Conservation (phyloP, 179 eudicot species). For the Carnegiea gigantea region DNA sequence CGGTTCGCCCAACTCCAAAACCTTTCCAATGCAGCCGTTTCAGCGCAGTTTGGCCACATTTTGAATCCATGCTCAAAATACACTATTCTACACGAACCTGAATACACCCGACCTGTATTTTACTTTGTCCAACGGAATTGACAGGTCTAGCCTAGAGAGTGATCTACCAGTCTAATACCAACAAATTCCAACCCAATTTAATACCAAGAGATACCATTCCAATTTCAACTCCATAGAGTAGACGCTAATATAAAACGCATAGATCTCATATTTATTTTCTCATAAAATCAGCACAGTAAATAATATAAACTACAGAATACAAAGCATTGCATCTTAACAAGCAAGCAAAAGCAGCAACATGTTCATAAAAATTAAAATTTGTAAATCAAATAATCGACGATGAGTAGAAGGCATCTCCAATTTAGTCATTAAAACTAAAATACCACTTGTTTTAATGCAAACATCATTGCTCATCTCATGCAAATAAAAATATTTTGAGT, state of each 20-base stretch:
- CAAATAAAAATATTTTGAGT: neutral
- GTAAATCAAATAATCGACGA: neutral
- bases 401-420: neutral
- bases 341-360: neutral
- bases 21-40: no score
- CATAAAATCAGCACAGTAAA: neutral
- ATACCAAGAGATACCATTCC: neutral
- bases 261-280: neutral
- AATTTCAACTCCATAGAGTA: neutral
- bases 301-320: neutral
- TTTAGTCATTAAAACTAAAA: neutral
- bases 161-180: neutral
- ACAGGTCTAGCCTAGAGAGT: no score
- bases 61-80: no score
- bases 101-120: no score
- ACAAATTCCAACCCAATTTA: neutral
- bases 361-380: neutral
- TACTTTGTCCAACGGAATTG: no score
- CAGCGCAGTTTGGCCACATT: no score
- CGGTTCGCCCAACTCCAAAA: no score
- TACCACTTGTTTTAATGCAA: neutral
- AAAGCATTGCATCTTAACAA: neutral
- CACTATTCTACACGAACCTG: no score
- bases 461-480: neutral
- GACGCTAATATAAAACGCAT: neutral